Percentiles rank a stretch among this genome's conserved stretches.
These are phyloP conservation scores for Tetrahymena borealis DNA, from an alignment of 73 alveolate species.

Conservation along the genomic window DNA sequence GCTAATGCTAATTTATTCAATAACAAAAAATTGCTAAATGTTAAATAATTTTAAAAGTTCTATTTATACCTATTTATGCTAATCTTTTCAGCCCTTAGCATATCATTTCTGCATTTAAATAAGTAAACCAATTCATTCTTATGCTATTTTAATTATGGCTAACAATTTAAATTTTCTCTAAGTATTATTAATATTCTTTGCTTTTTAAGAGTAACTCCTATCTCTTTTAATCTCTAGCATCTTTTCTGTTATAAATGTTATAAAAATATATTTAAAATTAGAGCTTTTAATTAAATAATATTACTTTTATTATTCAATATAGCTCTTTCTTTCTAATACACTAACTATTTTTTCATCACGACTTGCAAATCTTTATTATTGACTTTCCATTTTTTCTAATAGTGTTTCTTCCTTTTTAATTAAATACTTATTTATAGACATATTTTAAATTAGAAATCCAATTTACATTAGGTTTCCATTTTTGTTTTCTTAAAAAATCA, in stretches of 20 bases:
- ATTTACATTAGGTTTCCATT: neutral
- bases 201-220: neutral
- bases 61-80: neutral
- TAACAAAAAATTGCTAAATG: no score
- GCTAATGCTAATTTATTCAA: neutral
- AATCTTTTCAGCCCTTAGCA: neutral
- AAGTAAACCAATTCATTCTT: neutral
- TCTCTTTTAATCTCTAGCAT: neutral
- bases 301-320: neutral
- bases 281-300: neutral
- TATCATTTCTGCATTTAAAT: neutral
- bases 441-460: no score
- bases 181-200: neutral
- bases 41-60: no score
- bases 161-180: neutral
- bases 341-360: neutral
- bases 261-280: neutral
- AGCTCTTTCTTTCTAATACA: neutral
- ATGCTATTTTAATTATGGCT: neutral
- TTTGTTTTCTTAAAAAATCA: neutral
- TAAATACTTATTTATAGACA: no score
- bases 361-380: neutral
- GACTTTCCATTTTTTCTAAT: neutral
- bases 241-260: neutral
- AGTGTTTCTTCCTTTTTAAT: neutral